These are phyloP conservation scores for Neocatenulostroma microsporum DNA, from an alignment of 2,329 filamentous ascomycete species.

Conservation along the genomic window DNA sequence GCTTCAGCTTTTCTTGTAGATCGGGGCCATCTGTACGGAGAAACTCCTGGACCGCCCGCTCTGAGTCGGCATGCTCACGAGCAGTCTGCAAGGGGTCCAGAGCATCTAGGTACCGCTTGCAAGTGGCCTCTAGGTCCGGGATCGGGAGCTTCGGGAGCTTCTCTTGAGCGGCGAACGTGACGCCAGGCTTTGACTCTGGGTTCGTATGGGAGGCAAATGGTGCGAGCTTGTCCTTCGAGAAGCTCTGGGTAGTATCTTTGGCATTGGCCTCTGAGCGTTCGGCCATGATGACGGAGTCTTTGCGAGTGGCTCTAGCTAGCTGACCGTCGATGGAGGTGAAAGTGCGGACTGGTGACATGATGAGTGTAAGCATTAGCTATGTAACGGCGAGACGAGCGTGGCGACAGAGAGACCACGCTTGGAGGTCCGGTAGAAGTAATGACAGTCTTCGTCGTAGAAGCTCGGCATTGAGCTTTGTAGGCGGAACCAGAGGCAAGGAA, in stretches of 20 bases:
- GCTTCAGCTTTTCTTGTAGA: slow-evolving; percentile 80
- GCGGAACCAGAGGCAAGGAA: not conserved
- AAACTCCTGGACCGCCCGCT: slow-evolving; percentile 73
- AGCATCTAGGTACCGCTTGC: slow-evolving; percentile 69
- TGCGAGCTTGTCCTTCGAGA: slow-evolving; percentile 39
- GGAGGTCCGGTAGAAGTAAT: slow-evolving; percentile 88
- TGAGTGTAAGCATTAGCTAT: slow-evolving; percentile 50
- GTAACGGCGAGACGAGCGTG: slow-evolving; percentile 69
- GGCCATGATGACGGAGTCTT: slow-evolving; percentile 33
- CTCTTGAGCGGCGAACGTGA: slow-evolving; percentile 86
- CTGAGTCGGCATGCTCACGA: slow-evolving; percentile 77
- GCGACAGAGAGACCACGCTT: slow-evolving; percentile 76
- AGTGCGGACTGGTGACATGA: slow-evolving; percentile 48
- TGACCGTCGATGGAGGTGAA: slow-evolving; percentile 23
- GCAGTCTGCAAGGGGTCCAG: slow-evolving; percentile 72
- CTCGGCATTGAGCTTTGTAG: slow-evolving; percentile 62
- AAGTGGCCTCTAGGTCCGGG: slow-evolving; percentile 72
- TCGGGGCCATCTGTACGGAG: slow-evolving; percentile 70
- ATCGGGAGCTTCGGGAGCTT: slow-evolving; percentile 87
- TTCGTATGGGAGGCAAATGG: slow-evolving; percentile 44
- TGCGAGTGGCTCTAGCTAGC: slow-evolving; percentile 13
- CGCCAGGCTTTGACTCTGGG: slow-evolving; percentile 56
- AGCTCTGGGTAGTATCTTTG: slow-evolving; percentile 47
- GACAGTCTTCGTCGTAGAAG: slow-evolving; percentile 78
- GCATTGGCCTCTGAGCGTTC: slow-evolving; percentile 43